phyloP scores from a whole-genome alignment of 129 eudicot genomes.

The Flaveria ramosissima region DNA sequence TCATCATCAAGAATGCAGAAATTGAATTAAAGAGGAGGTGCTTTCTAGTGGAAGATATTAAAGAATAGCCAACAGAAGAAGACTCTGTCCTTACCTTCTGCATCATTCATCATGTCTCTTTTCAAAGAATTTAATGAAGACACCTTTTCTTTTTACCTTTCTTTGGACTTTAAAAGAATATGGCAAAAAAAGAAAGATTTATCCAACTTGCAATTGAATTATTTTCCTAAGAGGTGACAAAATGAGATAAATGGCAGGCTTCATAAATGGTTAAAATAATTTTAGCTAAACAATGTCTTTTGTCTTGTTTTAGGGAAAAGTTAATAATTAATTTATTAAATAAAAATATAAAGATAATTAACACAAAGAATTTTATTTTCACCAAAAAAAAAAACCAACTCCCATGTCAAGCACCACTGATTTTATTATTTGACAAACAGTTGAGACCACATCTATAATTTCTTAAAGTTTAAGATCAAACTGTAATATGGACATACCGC shows the following conservation, averaged over 20 bases:
- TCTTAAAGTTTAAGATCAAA: too few species aligned
- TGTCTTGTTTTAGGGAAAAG: too few species aligned
- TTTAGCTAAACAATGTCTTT: neutral
- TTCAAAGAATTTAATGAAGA: constrained; percentile 38
- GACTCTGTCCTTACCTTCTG: constrained; percentile 32
- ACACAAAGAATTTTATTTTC: too few species aligned
- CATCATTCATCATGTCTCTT: constrained; percentile 38
- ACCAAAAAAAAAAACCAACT: too few species aligned
- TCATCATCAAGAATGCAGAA: neutral
- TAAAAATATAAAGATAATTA: too few species aligned
- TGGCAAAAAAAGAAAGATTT: neutral
- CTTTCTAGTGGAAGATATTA: constrained; percentile 19
- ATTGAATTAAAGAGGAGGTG: constrained; percentile 20
- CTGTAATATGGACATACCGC: too few species aligned
- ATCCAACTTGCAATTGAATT: neutral
- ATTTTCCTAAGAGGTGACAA: neutral
- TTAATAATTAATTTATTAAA: too few species aligned
- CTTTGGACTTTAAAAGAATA: constrained; percentile 26
- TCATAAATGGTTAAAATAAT: neutral
- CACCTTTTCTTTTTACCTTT: constrained; percentile 26
- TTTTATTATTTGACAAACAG: too few species aligned
- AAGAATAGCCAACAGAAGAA: neutral
- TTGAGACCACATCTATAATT: too few species aligned
- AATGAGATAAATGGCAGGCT: neutral
- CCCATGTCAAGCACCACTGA: too few species aligned